Percentiles rank a stretch among this genome's conserved stretches.
phyloP scores from a whole-genome alignment of 176 grass and related monocot species.

The Areca catechu region DNA sequence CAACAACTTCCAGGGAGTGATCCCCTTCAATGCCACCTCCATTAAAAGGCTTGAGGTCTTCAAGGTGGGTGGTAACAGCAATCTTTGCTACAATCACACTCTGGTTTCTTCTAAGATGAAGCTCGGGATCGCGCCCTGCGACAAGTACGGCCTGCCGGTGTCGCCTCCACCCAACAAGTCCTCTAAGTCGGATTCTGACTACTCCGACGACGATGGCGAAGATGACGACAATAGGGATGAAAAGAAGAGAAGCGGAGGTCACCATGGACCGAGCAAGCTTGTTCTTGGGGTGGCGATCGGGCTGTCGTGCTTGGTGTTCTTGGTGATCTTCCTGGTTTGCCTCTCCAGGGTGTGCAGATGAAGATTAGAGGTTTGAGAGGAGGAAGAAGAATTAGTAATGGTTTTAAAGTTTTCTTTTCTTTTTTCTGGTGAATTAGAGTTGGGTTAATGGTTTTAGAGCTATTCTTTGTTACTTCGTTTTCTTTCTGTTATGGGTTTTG shows the following conservation, averaged over 20 bases:
- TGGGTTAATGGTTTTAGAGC: too few species aligned
- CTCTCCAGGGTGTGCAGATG: slow-evolving; percentile 79
- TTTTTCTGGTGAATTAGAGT: too few species aligned
- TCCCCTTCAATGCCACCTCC: slow-evolving; percentile 71
- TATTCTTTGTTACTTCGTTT: too few species aligned
- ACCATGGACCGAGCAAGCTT: slow-evolving; percentile 47
- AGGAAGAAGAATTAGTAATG: too few species aligned
- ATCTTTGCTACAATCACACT: slow-evolving; percentile 89
- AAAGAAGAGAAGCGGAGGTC: slow-evolving; percentile 10
- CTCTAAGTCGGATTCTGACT: slow-evolving; percentile 35
- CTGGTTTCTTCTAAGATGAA: slow-evolving; percentile 51
- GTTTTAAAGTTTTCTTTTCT: too few species aligned
- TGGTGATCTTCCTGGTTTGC: slow-evolving; percentile 79
- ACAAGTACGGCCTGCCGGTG: slow-evolving; percentile 74
- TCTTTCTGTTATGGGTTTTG: too few species aligned
- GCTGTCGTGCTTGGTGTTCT: slow-evolving; percentile 72
- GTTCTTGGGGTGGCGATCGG: slow-evolving; percentile 95
- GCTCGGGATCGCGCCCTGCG: slow-evolving; percentile 72
- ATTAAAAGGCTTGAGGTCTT: slow-evolving; percentile 46
- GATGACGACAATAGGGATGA: slow-evolving; percentile 19
- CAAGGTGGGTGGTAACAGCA: slow-evolving; percentile 60
- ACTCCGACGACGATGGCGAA: slow-evolving; percentile 42
- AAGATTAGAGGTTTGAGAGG: background rate
- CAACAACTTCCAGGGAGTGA: slow-evolving; percentile 84
- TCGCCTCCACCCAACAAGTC: slow-evolving; percentile 39